Evolutionary conservation across 2,329 filamentous ascomycete species (phyloP), one percentile per base, ranked within the genome.

Genomic region (Aureobasidium sp.): DNA sequence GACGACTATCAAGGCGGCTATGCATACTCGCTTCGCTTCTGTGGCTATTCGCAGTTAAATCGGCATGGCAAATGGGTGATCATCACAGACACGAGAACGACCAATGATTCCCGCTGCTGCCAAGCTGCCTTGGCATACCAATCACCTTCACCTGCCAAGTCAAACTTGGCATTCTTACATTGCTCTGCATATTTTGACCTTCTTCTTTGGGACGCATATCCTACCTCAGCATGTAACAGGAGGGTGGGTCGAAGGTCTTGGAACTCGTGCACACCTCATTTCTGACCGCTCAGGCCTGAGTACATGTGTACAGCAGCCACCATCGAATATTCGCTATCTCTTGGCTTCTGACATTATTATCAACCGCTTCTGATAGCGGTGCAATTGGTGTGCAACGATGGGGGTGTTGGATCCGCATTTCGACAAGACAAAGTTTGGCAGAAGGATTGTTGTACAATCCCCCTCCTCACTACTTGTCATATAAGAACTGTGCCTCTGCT

Each of bases 251-350:
- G 15, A 59, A 48, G 13, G 34, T 45, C 45, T 59, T 44, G 44
- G 41, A 29, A 27, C 25, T 15, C 37, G 36, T 42, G 16, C n/a
- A 9, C 30, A 10, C 11, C 21, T 58, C 36, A 8, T 27, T 25
- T 59, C 6, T 29, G 45, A n/a, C 36, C 27, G 34, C 44, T 50
- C 45, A 36, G 32, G 25, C 21, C 15, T 7, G n/a, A 29, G 15
- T 59, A 59, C 57, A 41, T 50, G 45, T 41, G 44, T 50, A 59
- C 44, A 59, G 36, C 36, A 42, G 57, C 34, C 44, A 42, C 57
- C 57, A 50, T 50, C 37, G 45, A 42, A 59, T 50, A 41, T 41
- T 50, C 57, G 45, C 57, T 59, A 59, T 59, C 57, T 50, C 57
- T 59, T 59, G 57, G 57, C 57, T 27, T n/a, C 10, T 59, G 44